Evolutionary conservation across 352 stramenopile genomes (phyloP), one percentile per base, ranked within the genome.

Genomic region (Globisporangium middletonii): DNA sequence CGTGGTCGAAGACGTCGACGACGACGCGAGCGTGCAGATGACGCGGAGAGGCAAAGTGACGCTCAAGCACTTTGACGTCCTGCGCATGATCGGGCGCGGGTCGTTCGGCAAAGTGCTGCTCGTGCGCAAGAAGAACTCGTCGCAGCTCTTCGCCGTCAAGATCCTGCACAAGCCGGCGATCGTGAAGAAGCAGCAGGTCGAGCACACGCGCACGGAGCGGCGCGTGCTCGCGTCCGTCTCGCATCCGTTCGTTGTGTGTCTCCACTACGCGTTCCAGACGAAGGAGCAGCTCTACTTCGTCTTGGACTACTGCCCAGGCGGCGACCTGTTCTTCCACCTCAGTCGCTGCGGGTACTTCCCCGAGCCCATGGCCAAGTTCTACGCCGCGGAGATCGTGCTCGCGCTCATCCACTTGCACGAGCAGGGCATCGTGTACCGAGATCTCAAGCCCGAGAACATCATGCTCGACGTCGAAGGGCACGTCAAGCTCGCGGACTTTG

Each of bases 91-190:
- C 38, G 93, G 93, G 49, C 91, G 93, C 55, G 93, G 93, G 2
- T 93, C 77, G 19, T 98, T 98, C 46, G 93, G 93, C 43, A 97
- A 97, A 77, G 94, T 97, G 4, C 62, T 97, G 49, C 65, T 94
- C n/a, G 82, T 89, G 49, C 74, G 83, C 48, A 90, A 91, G 64
- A 92, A 94, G 69, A 57, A 86, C 37, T 71, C 77, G 44, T 79
- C 69, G 19, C 73, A 94, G 57, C 63, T 94, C 30, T 92, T 87
- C 11, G 85, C 85, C 0, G 76, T 95, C 59, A 95, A 95, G 70
- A 91, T 92, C 57, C 59, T 95, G 42, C 84, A 73, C 67, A 95
- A 95, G 49, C 72, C 76, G 12, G 64, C 68, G 19, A 83, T 95
- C 53, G 78, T 93, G 46, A 78, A 87, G 63, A 90, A 91, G 67